phyloP scores from a whole-genome alignment of 2,329 filamentous ascomycete genomes.

The Cordyceps farinosa region DNA sequence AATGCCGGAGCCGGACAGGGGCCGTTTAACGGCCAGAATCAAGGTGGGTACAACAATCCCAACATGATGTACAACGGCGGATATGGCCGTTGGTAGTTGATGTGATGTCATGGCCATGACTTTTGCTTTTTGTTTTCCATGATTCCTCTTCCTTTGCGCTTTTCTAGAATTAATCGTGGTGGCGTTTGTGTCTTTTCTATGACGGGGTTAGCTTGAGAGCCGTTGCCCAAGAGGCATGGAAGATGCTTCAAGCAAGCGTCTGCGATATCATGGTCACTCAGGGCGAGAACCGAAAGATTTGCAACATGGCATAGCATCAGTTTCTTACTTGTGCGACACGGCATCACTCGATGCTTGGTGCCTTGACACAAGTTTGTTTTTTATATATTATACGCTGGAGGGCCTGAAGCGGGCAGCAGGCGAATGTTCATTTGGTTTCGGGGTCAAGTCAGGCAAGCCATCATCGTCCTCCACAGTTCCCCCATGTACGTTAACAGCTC shows the following conservation, averaged over 20 bases:
- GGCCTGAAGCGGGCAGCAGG: slow-evolving; percentile 27
- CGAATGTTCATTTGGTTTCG: slow-evolving; percentile 14
- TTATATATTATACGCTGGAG: slow-evolving; percentile 23
- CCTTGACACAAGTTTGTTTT: slow-evolving; percentile 6
- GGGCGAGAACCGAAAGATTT: slow-evolving; percentile 26
- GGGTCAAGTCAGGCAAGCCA: slow-evolving; percentile 60
- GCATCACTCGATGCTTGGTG: slow-evolving; percentile 12
- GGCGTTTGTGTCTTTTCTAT: slow-evolving; percentile 30
- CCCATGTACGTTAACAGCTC: slow-evolving; percentile 63
- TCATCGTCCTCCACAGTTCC: slow-evolving; percentile 63
- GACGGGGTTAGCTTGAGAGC: slow-evolving; percentile 23
- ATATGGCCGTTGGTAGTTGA: slow-evolving; percentile 63
- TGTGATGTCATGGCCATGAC: slow-evolving; percentile 20
- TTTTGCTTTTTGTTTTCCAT: slow-evolving; percentile 22
- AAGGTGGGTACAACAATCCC: slow-evolving; percentile 90
- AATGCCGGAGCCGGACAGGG: slow-evolving; percentile 83
- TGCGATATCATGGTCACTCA: slow-evolving; percentile 28
- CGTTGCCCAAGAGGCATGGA: slow-evolving; percentile 28
- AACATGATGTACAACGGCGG: slow-evolving; percentile 78
- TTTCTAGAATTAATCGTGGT: slow-evolving; percentile 23
- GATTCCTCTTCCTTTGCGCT: slow-evolving; percentile 21
- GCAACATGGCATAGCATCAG: slow-evolving; percentile 28
- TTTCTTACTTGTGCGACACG: slow-evolving; percentile 28
- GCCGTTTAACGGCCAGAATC: slow-evolving; percentile 79
- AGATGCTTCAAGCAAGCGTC: slow-evolving; percentile 31